A percentile compares a stretch with the other conserved stretches of the same genome.
Conservation (phyloP, 495 filamentous ascomycete species). For the Aspergillus saccharolyticus region DNA sequence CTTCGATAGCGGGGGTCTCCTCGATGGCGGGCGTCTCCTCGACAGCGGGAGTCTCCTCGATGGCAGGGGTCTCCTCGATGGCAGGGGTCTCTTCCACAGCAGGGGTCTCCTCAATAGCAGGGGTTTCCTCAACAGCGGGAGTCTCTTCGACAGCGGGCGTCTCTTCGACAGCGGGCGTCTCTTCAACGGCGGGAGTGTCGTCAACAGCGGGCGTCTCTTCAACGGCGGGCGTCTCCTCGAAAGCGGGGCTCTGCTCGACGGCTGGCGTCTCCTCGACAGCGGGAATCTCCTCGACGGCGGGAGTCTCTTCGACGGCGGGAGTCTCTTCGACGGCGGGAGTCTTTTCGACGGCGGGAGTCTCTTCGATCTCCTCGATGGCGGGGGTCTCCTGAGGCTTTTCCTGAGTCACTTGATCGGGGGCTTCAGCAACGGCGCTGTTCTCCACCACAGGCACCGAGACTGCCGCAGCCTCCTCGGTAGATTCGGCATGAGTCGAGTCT, state of each 20-base stretch:
- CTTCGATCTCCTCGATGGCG: slow-evolving; percentile 3
- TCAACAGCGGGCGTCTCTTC: not conserved
- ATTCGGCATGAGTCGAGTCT: slow-evolving; percentile 11
- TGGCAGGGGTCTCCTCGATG: not conserved
- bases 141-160: slow-evolving; percentile 8
- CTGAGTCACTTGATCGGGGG: slow-evolving; percentile 1
- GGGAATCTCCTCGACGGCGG: slow-evolving; percentile 3
- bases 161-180: not conserved
- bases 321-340: slow-evolving; percentile 2
- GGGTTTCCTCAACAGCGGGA: not conserved
- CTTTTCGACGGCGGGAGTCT: slow-evolving; percentile 1
- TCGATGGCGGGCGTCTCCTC: slow-evolving; percentile 1
- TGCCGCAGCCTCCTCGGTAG: not conserved
- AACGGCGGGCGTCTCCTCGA: not conserved
- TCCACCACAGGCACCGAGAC: not conserved
- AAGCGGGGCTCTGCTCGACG: not conserved
- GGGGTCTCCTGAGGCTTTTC: slow-evolving; percentile 6
- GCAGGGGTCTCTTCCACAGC: slow-evolving; percentile 5
- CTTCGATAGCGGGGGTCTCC: not conserved
- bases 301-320: slow-evolving; percentile 4
- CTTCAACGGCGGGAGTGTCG: not conserved
- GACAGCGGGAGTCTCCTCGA: not conserved
- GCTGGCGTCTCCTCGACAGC: slow-evolving; percentile 1
- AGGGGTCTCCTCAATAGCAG: slow-evolving; percentile 4
- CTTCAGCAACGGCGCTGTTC: slow-evolving; percentile 3